phyloP scores from a whole-genome alignment of 495 filamentous ascomycete species.

The Daldinia concentrica region DNA sequence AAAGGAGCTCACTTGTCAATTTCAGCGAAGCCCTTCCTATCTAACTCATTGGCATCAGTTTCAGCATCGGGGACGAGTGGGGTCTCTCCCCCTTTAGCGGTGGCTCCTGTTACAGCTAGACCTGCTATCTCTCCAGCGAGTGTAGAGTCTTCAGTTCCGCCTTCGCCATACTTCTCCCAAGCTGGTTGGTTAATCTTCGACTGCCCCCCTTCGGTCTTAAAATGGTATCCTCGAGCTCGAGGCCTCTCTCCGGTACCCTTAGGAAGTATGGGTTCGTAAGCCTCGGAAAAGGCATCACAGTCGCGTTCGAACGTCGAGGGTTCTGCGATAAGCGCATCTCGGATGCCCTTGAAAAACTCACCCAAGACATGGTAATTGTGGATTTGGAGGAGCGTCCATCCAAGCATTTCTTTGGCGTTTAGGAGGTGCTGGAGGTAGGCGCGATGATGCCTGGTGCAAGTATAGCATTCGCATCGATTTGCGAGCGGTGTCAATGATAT shows the following conservation, averaged over 20 bases:
- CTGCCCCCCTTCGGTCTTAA: constrained; percentile 72
- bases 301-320: constrained; percentile 71
- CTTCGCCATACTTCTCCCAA: constrained; percentile 59
- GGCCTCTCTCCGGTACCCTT: constrained; percentile 79
- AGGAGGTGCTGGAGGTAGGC: constrained; percentile 91
- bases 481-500: constrained; percentile 67
- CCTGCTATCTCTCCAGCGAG: constrained; percentile 41
- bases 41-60: constrained; percentile 62
- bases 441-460: constrained; percentile 83
- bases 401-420: constrained; percentile 91
- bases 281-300: constrained; percentile 60
- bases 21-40: constrained; percentile 69
- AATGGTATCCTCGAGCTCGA: constrained; percentile 85
- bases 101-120: constrained; percentile 36
- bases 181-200: constrained; percentile 72
- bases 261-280: constrained; percentile 76
- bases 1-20: constrained; percentile 39
- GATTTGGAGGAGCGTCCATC: constrained; percentile 89
- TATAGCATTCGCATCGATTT: constrained; percentile 76
- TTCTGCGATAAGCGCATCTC: constrained; percentile 60
- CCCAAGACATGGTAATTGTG: constrained; percentile 83
- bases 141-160: constrained; percentile 30
- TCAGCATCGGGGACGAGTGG: constrained; percentile 60
- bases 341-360: constrained; percentile 75
- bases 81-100: constrained; percentile 39